Percentiles rank a stretch among this genome's conserved stretches.
These are phyloP conservation scores for Melanopsichium pennsylvanicum DNA, from an alignment of 1,284 basidiomycete genomes.

Conservation along the genomic window DNA sequence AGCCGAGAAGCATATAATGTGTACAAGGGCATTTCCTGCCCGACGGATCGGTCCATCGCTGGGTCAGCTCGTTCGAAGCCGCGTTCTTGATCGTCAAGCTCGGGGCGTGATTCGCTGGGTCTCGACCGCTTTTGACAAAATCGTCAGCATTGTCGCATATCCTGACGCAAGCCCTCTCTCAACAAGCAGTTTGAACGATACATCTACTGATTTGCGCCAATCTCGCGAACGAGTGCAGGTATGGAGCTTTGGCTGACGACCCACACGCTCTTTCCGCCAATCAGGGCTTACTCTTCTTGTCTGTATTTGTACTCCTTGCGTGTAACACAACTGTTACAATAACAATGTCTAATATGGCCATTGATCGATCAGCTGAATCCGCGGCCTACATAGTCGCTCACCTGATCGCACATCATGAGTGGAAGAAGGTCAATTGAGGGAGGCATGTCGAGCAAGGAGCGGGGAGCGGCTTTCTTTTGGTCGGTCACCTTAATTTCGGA, in stretches of 20 bases:
- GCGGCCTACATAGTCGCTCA: too few relatives aligned
- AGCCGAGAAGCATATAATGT: background rate
- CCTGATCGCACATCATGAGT: too few relatives aligned
- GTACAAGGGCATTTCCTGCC: background rate
- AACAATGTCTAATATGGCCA: too few relatives aligned
- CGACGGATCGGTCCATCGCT: conserved; percentile 7
- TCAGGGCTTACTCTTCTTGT: too few relatives aligned
- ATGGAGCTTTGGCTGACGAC: conserved; percentile 40
- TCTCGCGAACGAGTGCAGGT: conserved; percentile 40
- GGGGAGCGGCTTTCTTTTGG: too few relatives aligned
- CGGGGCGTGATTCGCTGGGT: conserved; percentile 36
- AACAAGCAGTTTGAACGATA: background rate
- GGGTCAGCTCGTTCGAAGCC: conserved; percentile 18
- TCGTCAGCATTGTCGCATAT: conserved; percentile 37
- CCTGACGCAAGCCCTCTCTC: background rate
- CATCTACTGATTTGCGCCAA: background rate
- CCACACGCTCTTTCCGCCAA: background rate
- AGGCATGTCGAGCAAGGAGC: too few relatives aligned
- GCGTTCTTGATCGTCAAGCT: conserved; percentile 10
- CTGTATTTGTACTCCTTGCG: conserved; percentile 4
- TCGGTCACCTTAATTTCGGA: too few relatives aligned
- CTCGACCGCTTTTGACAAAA: conserved; percentile 46
- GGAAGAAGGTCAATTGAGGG: too few relatives aligned
- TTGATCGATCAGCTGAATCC: too few relatives aligned
- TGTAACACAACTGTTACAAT: too few relatives aligned